phyloP scores from a whole-genome alignment of 768 basidiomycete genomes.

The Mycena haematopus region DNA sequence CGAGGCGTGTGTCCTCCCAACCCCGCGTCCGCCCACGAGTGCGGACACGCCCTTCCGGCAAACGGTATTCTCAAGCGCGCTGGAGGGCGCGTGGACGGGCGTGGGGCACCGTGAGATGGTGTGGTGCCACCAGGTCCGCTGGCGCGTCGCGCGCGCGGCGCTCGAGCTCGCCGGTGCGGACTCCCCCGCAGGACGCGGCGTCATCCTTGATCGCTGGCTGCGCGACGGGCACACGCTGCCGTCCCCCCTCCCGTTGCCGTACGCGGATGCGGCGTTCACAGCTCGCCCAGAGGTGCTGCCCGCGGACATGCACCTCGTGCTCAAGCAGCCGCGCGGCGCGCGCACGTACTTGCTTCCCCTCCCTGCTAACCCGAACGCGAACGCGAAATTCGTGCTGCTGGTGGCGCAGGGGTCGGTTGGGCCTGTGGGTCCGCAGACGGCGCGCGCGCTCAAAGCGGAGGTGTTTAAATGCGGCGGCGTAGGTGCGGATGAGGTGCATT shows the following conservation, averaged over 20 bases:
- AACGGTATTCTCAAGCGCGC: conserved; percentile 82
- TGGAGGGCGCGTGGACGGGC: conserved; percentile 94
- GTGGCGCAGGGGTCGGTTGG: conserved; percentile 65
- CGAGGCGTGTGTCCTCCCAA: conserved; percentile 78
- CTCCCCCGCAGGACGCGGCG: conserved; percentile 37
- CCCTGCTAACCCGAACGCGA: conserved; percentile 10
- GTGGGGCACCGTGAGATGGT: conserved; percentile 97
- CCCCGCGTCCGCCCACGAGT: too few relatives aligned
- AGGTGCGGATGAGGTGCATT: conserved; percentile 33
- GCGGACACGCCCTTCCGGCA: conserved; percentile 48
- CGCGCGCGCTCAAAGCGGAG: conserved; percentile 51
- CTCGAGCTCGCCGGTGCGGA: conserved; percentile 63
- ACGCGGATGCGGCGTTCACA: conserved; percentile 25
- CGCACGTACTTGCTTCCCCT: conserved; percentile 61
- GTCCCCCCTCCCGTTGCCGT: neutral
- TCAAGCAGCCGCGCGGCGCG: conserved; percentile 50
- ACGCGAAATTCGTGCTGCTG: conserved; percentile 55
- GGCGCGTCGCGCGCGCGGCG: conserved; percentile 80
- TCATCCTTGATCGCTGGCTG: conserved; percentile 70
- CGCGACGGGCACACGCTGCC: conserved; percentile 63
- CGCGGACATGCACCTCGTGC: conserved; percentile 43
- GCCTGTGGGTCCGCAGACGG: conserved; percentile 56
- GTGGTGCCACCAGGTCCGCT: conserved; percentile 98
- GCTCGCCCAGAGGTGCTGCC: conserved; percentile 43
- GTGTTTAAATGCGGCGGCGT: conserved; percentile 51